Base-by-base conservation (phyloP, 805 yeast genomes). In the Wickerhamomyces queroliae region DNA sequence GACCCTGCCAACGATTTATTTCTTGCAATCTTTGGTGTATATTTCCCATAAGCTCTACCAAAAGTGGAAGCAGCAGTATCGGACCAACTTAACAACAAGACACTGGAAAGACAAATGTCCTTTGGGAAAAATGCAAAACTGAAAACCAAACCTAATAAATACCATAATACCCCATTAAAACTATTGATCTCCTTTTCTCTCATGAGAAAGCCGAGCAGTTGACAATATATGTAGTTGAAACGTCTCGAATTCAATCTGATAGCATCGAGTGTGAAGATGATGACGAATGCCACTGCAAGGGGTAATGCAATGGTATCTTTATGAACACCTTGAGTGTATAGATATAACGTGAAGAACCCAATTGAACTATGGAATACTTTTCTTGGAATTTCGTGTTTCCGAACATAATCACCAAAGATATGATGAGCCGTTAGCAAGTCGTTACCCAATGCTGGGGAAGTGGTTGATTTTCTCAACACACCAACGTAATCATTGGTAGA, bases 31-130 rank as follows among this genome's bases (percentile, higher is more conserved):
- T 82, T 79, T 30, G 95, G 95, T 7, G 96, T 87, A 47, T 82
- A 71, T 52, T 83, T 74, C 8, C 98, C 98, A 59, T 66, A 91
- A 40, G 74, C 75, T 48, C 99, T 73, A 29, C 99, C 99, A 55
- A 90, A 64, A 0, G 96, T 87, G 3, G 96, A 87, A 2, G 99
- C 99, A 2, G 97, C 91, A 9, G 98, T 88, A 57, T 93, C 99
- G 5, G 95, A 89, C 98, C 98, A 93, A 55, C 96, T 85, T 46
- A 93, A 72, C 37, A 91, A 67, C 47, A 89, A 69, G 3, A 89
- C 78, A 18, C 95, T 70, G 66, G 88, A 70, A 21, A 90, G 67
- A 1, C 82, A 70, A 36, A 93, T 80, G 54, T 93, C 99, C 62
- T 88, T 87, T 12, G 91, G 80, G 52, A 78, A 82, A 18, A 78